Evolutionary conservation across 352 stramenopile species (phyloP).

Genomic region (Salisapilia sapeloensis): DNA sequence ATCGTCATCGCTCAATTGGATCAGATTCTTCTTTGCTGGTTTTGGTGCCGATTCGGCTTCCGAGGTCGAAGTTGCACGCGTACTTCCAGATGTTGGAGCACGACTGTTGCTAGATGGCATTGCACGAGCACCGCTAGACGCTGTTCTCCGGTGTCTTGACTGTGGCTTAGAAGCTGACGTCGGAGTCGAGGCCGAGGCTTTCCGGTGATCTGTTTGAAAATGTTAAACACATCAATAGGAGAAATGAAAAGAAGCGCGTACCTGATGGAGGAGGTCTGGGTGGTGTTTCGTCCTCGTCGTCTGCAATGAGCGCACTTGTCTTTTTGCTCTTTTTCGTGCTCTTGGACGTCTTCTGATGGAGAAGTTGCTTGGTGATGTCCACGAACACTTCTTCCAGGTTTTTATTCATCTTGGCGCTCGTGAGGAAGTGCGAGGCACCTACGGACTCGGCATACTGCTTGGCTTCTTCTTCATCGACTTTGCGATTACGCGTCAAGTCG

Average conservation of each 20-base stretch:
- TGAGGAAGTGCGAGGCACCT: constrained; percentile 79
- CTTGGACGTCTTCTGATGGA: constrained; percentile 37
- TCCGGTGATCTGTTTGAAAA: constrained; percentile 5
- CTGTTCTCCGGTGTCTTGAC: too few species aligned
- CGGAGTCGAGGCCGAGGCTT: constrained; percentile 3
- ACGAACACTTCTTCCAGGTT: constrained; percentile 86
- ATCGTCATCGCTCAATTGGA: constrained; percentile 41
- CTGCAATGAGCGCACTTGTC: constrained; percentile 58
- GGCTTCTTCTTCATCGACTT: constrained; percentile 77
- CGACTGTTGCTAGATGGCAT: constrained; percentile 3
- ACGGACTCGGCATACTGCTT: constrained; percentile 74
- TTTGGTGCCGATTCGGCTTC: constrained; percentile 33
- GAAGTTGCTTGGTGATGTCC: constrained; percentile 74
- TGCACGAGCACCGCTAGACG: constrained; percentile 1
- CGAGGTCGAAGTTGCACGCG: constrained; percentile 18
- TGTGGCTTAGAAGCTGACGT: not conserved
- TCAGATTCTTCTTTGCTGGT: too few species aligned
- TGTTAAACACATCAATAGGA: not conserved
- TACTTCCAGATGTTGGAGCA: constrained; percentile 2
- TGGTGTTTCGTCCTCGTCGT: constrained; percentile 31
- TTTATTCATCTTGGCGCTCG: constrained; percentile 85
- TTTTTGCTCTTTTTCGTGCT: constrained; percentile 19
- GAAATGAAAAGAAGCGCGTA: not conserved
- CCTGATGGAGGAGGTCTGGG: too few species aligned
- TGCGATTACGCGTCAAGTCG: constrained; percentile 80